Evolutionary conservation across 2,329 filamentous ascomycete species (phyloP), one percentile per base, ranked within the genome.

Genomic region (Paramyrothecium sp.): DNA sequence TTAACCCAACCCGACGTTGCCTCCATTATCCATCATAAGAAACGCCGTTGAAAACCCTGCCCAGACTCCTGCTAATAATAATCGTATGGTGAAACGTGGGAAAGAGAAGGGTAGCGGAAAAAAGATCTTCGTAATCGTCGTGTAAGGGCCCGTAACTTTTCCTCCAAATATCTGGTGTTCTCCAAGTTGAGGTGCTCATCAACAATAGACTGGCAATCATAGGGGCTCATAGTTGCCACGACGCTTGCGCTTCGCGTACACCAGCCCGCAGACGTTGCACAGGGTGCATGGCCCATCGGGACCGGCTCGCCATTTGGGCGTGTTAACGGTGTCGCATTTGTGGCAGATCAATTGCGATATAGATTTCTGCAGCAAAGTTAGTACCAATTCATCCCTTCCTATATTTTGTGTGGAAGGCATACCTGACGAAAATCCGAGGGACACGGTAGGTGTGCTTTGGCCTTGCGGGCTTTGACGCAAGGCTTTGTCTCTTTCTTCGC

Each of bases 241-340:
- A 44, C 38, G 38, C 38, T 59, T 54, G 11, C 64, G 60, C 54
- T 69, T 69, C 17, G 67, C 67, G 55, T 67, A 69, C 17, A 69
- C 87, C 61, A 91, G 74, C 46, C 88, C 88, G 66, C 88, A 91
- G 10, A 89, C 88, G 73, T 91, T 91, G 74, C 88, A 91, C 44
- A 91, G 74, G 7, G 88, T 90, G 60, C 88, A 80, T 48, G 87
- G 88, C 50, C 88, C 88, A 67, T 90, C 88, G n/a, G 88, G 88
- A 33, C 88, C 88, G 65, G 87, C 80, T 58, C 88, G 82, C 88
- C 88, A 91, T 77, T 91, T 87, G 20, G 88, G 88, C n/a, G 88
- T 91, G 70, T 90, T 87, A 47, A 87, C 86, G 65, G 88, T 83
- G 69, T 89, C 89, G 72, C 88, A 91, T 67, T 60, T 61, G 54